These are phyloP conservation scores for Rehmannia glutinosa DNA, from an alignment of 257 asterid species.

Conservation along the genomic window DNA sequence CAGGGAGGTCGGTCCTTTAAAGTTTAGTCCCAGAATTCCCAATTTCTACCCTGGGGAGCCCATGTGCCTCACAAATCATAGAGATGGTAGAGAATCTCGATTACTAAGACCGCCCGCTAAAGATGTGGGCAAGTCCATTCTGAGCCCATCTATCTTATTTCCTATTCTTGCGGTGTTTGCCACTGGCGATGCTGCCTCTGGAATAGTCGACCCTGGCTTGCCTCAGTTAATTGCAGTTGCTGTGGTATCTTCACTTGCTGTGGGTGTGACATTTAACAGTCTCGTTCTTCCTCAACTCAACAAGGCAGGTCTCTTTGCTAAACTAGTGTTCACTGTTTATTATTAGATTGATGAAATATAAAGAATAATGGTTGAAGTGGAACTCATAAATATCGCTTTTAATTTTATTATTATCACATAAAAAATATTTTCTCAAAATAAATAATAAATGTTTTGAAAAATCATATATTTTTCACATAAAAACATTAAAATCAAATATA, in stretches of 20 bases:
- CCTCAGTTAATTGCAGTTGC: slow-evolving; percentile 74
- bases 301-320: slow-evolving; percentile 50
- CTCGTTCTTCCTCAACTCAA: slow-evolving; percentile 64
- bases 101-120: slow-evolving; percentile 77
- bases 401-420: background rate
- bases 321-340: background rate
- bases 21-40: slow-evolving; percentile 73
- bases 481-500: no score
- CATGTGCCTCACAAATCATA: slow-evolving; percentile 81
- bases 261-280: slow-evolving; percentile 63
- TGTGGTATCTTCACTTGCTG: slow-evolving; percentile 65
- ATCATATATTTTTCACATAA: background rate
- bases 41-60: slow-evolving; percentile 91
- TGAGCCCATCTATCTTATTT: slow-evolving; percentile 63
- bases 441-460: background rate
- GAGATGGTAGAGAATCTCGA: slow-evolving; percentile 79
- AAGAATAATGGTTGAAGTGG: background rate
- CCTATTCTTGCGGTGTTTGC: slow-evolving; percentile 69
- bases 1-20: slow-evolving; percentile 75
- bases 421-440: background rate
- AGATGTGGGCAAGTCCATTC: slow-evolving; percentile 41
- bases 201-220: slow-evolving; percentile 79
- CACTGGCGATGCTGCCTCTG: slow-evolving; percentile 91
- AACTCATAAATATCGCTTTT: no score
- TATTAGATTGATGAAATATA: background rate